Evolutionary conservation across 306 rosid species (phyloP).

Genomic region (Malus sylvestris): DNA sequence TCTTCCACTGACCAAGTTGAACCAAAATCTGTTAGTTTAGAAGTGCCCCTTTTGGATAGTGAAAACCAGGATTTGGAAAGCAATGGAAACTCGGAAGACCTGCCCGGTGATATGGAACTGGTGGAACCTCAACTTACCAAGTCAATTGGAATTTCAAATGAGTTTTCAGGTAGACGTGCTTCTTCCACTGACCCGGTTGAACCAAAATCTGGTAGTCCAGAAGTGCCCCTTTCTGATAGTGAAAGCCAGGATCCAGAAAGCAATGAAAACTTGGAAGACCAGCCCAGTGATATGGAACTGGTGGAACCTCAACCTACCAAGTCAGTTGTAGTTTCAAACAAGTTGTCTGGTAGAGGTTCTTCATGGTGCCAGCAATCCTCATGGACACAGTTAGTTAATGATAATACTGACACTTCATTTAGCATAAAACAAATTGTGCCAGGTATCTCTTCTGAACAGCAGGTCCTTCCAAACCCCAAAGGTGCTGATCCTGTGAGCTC

Average conservation of each 20-base stretch:
- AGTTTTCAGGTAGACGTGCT: neutral
- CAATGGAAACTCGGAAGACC: conserved; percentile 1
- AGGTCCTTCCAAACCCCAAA: conserved; percentile 13
- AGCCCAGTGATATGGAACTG: neutral
- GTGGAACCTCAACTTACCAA: conserved; percentile 31
- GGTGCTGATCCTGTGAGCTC: conserved; percentile 13
- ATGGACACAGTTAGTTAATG: conserved; percentile 68
- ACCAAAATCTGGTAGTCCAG: conserved; percentile 8
- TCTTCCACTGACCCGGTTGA: conserved; percentile 21
- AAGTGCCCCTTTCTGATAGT: conserved; percentile 12
- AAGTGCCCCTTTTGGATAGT: conserved; percentile 5
- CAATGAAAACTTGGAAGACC: conserved; percentile 1
- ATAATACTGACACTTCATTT: conserved; percentile 35
- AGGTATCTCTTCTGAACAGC: conserved; percentile 30
- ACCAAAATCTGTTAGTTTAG: conserved; percentile 7
- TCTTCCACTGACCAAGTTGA: conserved; percentile 22
- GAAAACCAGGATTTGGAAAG: conserved; percentile 13
- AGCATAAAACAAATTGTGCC: conserved; percentile 59
- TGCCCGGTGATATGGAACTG: neutral
- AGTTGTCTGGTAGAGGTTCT: conserved; percentile 47
- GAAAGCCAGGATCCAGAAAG: conserved; percentile 13
- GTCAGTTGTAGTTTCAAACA: neutral
- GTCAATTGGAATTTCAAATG: conserved; percentile 14
- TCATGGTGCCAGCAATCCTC: conserved; percentile 67
- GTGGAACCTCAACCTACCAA: neutral